Evolutionary conservation across 2,329 filamentous ascomycete genomes (phyloP).

Genomic region (Rachicladosporium sp.): DNA sequence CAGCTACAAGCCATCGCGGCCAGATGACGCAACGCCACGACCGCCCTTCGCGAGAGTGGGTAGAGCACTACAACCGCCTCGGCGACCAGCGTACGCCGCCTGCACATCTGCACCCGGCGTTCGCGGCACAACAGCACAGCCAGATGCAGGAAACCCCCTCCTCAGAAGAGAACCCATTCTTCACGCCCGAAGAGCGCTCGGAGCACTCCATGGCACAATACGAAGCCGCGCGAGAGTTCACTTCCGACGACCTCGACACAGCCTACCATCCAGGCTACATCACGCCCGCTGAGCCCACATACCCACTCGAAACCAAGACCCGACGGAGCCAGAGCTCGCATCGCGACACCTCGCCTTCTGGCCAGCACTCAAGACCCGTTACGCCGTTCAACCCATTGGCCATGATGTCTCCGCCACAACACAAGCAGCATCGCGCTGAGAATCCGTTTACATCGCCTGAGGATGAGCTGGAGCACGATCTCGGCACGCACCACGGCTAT

Average conservation of each 20-base stretch:
- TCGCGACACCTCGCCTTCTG: conserved; percentile 1
- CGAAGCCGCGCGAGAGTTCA: not conserved
- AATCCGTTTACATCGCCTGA: conserved; percentile 7
- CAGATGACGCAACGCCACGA: conserved; percentile 2
- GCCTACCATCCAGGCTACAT: conserved; percentile 5
- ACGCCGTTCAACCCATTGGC: conserved; percentile 7
- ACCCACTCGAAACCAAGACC: conserved; percentile 1
- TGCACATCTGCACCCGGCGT: conserved; percentile 4
- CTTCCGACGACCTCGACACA: not conserved
- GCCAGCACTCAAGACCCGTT: conserved; percentile 1
- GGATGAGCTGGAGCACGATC: not conserved
- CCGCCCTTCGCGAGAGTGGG: conserved; percentile 4
- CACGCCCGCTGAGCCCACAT: not conserved
- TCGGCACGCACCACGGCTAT: not conserved
- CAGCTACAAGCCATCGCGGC: not conserved
- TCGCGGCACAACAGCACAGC: not conserved
- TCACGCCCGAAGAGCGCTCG: conserved; percentile 1
- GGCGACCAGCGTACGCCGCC: conserved; percentile 4
- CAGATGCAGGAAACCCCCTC: not conserved
- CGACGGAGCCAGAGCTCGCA: conserved; percentile 3
- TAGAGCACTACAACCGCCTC: conserved; percentile 6
- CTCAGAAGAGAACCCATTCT: conserved; percentile 4
- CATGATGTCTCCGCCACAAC: conserved; percentile 4
- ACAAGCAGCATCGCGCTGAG: not conserved
- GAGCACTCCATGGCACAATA: not conserved